Base-by-base conservation (phyloP, 768 basidiomycete species). In the Phlebiopsis gigantea region DNA sequence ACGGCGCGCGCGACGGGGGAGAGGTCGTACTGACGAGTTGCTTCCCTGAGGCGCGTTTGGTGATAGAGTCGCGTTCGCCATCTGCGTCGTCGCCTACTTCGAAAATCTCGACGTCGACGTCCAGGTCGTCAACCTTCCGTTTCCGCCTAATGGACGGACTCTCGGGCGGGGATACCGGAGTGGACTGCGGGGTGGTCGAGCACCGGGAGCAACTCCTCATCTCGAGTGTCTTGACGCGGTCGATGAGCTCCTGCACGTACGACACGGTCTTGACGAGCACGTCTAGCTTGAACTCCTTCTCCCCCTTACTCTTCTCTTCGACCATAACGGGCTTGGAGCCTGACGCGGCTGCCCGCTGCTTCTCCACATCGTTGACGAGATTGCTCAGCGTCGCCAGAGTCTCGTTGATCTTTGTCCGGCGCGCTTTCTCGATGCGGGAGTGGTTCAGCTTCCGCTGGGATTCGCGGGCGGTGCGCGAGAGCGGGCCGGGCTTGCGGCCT, bases 351-450 rank as follows among this genome's bases (percentile, higher is more conserved):
- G 22, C 58, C 24, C 42, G 62, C 43, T 71, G 66, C 5, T 69
- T 67, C 21, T 69, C 75, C 26, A 71, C 74, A 2, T 69, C 73
- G 10, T 72, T 74, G 0, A 96, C 91, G 63, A 97, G 83, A 61
- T 78, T 76, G 59, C 86, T 82, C 45, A 98, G 72, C 1, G 85
- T 82, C 2, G 85, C 78, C 5, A 98, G 78, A 0, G 94, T 92
- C 51, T 92, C 87, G 67, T 98, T 98, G 61, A 98, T 98, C 79
- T 97, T 97, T 10, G 95, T 96, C 57, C 95, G 79, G 28, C 95
- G 76, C 0, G 94, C 84, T 67, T 95, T 90, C 73, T 98, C 95
- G 68, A 98, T 98, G 60, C 94, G 84, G 5, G 88, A 91, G 66
- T 98, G 95, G 71, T 97, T 97, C 31, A 92, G 82, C 69, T 95